Conservation (phyloP, 495 filamentous ascomycete genomes). For the Xylaria intraflava region DNA sequence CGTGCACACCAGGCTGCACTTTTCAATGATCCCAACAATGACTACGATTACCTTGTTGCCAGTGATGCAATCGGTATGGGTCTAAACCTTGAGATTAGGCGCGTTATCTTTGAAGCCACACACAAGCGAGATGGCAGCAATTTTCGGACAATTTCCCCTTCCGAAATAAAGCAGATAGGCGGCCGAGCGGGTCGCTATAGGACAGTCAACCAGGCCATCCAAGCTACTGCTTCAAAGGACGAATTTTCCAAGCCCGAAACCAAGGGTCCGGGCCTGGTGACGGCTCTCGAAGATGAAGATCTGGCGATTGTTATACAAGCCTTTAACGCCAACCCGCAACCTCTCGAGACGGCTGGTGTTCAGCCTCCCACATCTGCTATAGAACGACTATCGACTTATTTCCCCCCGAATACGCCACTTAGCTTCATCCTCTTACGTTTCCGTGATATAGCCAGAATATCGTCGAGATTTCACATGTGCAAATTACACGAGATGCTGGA, state of each 20-base stretch:
- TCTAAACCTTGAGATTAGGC: constrained; percentile 86
- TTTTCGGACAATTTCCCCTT: constrained; percentile 50
- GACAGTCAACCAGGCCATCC: constrained; percentile 51
- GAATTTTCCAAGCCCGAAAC: constrained; percentile 43
- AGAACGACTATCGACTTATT: constrained; percentile 67
- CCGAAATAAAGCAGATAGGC: constrained; percentile 89
- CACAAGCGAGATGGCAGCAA: constrained; percentile 56
- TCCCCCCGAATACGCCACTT: constrained; percentile 68
- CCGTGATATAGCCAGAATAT: constrained; percentile 54
- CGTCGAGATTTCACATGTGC: constrained; percentile 68
- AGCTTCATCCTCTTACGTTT: constrained; percentile 68
- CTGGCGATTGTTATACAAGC: constrained; percentile 53
- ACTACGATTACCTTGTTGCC: constrained; percentile 89
- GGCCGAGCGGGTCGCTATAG: constrained; percentile 88
- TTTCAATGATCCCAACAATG: constrained; percentile 91
- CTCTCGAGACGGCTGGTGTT: constrained; percentile 68
- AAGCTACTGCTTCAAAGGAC: constrained; percentile 20
- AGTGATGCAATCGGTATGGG: constrained; percentile 99
- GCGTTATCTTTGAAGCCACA: constrained; percentile 77
- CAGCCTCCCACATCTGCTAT: constrained; percentile 60
- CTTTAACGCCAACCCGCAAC: constrained; percentile 55
- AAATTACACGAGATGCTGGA: constrained; percentile 48
- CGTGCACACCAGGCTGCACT: constrained; percentile 81
- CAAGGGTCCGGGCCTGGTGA: constrained; percentile 58
- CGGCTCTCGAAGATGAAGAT: constrained; percentile 67